Conservation (phyloP, 208 protist species). For the Trypanosoma theileri region DNA sequence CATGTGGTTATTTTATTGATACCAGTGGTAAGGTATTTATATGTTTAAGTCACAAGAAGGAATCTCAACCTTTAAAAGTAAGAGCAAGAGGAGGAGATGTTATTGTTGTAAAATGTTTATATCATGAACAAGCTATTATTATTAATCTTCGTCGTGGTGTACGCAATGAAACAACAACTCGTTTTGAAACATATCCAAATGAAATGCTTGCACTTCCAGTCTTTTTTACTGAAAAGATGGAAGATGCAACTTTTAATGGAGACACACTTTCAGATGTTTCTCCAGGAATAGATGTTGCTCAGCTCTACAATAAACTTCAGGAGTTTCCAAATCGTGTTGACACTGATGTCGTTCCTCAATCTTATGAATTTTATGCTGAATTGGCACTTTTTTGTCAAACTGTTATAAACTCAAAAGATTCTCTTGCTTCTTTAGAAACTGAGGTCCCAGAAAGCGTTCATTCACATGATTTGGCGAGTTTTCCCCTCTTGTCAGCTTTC, state of each 20-base stretch:
- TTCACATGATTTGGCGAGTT: constrained; percentile 70
- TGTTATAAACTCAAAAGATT: constrained; percentile 28
- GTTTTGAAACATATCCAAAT: constrained; percentile 52
- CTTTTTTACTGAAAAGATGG: constrained; percentile 50
- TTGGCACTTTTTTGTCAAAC: constrained; percentile 71
- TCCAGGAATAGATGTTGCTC: constrained; percentile 37
- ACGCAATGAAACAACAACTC: constrained; percentile 47
- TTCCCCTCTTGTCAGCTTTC: constrained; percentile 47
- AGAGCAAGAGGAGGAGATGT: constrained; percentile 58
- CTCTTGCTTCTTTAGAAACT: not conserved
- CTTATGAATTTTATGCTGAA: constrained; percentile 82
- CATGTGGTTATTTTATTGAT: constrained; percentile 78
- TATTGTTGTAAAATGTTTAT: constrained; percentile 62
- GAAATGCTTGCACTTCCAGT: constrained; percentile 57
- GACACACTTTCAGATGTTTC: constrained; percentile 40
- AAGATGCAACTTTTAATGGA: constrained; percentile 56
- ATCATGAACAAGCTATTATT: constrained; percentile 55
- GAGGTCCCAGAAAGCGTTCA: constrained; percentile 28
- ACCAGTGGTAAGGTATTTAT: constrained; percentile 68
- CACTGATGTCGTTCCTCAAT: constrained; percentile 34
- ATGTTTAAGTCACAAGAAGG: constrained; percentile 44
- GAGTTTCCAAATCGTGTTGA: constrained; percentile 27
- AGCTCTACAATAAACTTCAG: constrained; percentile 59
- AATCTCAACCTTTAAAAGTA: constrained; percentile 50
- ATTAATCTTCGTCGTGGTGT: constrained; percentile 50